phyloP scores from a whole-genome alignment of 139 green algal genomes.

The Chlorella sp. region DNA sequence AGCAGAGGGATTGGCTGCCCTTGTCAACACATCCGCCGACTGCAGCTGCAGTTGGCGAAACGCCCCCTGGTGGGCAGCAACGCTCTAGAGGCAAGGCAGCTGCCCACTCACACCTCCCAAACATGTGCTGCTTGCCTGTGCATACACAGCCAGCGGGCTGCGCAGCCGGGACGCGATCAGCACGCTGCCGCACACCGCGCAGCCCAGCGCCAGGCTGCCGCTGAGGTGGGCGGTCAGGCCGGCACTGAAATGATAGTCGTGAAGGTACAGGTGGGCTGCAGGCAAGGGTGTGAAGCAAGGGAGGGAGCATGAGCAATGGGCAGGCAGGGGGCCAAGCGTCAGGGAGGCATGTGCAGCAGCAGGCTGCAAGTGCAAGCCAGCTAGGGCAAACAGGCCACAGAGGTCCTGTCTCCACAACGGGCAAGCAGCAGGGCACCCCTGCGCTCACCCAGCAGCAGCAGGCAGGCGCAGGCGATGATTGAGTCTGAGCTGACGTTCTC shows the following conservation, averaged over 20 bases:
- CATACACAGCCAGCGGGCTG: conserved; percentile 61
- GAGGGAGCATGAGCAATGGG: no score
- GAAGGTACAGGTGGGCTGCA: conserved; percentile 77
- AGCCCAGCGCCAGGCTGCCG: conserved; percentile 78
- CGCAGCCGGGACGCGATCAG: conserved; percentile 80
- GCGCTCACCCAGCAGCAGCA: conserved; percentile 51
- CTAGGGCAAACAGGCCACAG: no score
- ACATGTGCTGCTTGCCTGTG: conserved; percentile 19
- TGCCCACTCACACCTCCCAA: background rate
- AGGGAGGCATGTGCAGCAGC: no score
- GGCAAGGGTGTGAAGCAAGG: no score
- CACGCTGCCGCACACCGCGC: conserved; percentile 75
- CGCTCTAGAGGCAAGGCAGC: no score
- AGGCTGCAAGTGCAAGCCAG: no score
- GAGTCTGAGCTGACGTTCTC: conserved; percentile 82
- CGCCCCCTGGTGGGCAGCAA: no score
- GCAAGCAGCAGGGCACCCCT: no score
- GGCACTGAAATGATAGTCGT: conserved; percentile 77
- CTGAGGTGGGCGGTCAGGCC: conserved; percentile 39
- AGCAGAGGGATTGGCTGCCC: background rate
- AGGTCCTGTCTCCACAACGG: no score
- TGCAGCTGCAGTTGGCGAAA: no score
- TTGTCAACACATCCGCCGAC: no score
- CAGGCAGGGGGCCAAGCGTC: no score
- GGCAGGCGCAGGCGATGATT: conserved; percentile 67